A percentile compares a stretch with the other conserved stretches of the same genome.
phyloP scores from a whole-genome alignment of 2,329 filamentous ascomycete genomes.

The Amesomyces nigricolor region DNA sequence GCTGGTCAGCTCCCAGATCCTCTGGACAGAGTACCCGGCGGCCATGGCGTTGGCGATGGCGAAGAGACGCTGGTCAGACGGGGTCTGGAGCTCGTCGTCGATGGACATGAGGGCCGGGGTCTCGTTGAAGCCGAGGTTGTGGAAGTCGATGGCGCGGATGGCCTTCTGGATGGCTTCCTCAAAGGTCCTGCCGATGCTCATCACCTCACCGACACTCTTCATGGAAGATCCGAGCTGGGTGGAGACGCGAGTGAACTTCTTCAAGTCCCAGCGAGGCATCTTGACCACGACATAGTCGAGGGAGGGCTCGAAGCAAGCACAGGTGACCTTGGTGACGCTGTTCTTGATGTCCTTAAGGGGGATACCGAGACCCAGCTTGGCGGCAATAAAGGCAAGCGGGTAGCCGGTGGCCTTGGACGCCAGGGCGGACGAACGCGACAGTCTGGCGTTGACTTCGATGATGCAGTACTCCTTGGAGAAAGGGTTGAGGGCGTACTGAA shows the following conservation, averaged over 20 bases:
- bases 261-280: slow-evolving; percentile 97
- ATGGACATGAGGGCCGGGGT: slow-evolving; percentile 91
- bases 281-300: slow-evolving; percentile 98
- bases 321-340: slow-evolving; percentile 90
- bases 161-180: slow-evolving; percentile 99
- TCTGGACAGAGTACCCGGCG: slow-evolving; percentile 85
- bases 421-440: slow-evolving; percentile 92
- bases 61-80: slow-evolving; percentile 94
- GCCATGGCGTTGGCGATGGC: slow-evolving; percentile 98
- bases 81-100: slow-evolving; percentile 91
- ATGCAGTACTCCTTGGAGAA: slow-evolving; percentile 97
- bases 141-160: slow-evolving; percentile 89
- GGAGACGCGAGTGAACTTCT: slow-evolving; percentile 96
- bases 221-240: slow-evolving; percentile 95
- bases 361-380: slow-evolving; percentile 91
- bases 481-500: slow-evolving; percentile 95
- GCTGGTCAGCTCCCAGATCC: slow-evolving; percentile 97
- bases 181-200: slow-evolving; percentile 95
- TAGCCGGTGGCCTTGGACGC: slow-evolving; percentile 98
- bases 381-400: slow-evolving; percentile 92
- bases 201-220: slow-evolving; percentile 99
- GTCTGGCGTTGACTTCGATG: slow-evolving; percentile 97
- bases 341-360: slow-evolving; percentile 95
- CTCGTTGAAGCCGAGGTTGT: slow-evolving; percentile 92
- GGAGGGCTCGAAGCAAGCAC: slow-evolving; percentile 96